Base-by-base conservation (phyloP, 78 protist genomes). In the Dictyostelium brefeldianum region DNA sequence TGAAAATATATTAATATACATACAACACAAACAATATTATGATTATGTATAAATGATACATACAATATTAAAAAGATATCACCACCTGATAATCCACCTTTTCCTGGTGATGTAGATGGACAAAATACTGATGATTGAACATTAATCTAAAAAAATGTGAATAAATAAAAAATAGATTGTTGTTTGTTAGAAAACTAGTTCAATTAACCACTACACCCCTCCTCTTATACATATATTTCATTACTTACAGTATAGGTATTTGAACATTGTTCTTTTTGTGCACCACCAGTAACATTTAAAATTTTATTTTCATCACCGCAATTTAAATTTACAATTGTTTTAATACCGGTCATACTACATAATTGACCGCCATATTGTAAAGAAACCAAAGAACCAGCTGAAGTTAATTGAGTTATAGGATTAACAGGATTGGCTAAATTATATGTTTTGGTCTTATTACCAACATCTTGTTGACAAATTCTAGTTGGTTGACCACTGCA, bases 31-130 rank as follows among this genome's bases (percentile, higher is more conserved):
- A n/a, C n/a, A n/a, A n/a, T n/a, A n/a, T n/a, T n/a, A n/a, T n/a
- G n/a, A n/a, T n/a, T n/a, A n/a, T n/a, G n/a, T n/a, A n/a, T n/a
- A n/a, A n/a, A n/a, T n/a, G n/a, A n/a, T n/a, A n/a, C 70, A 25
- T 62, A 62, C 50, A 78, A 53, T 27, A 78, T 78, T 31, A 78
- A 78, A 18, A 51, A 78, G 8, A 78, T 1, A 53, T 78, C 83
- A 78, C 83, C 83, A 18, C 83, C 83, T 18, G 83, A 53, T 17
- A 78, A 48, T 15, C 67, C 70, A 27, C n/a, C 5, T 31, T 78
- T 78, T 3, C 2, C 2, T 36, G 43, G 43, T 47, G 67, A 1
- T 25, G 53, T 15, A 1, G 62, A 56, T 57, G 67, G 36, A 5
- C 70, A 62, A 62, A 62, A 62, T 5, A 62, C 0, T 11, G 10